Evolutionary conservation across 495 filamentous ascomycete genomes (phyloP).

Genomic region (Penicillium pulvis): DNA sequence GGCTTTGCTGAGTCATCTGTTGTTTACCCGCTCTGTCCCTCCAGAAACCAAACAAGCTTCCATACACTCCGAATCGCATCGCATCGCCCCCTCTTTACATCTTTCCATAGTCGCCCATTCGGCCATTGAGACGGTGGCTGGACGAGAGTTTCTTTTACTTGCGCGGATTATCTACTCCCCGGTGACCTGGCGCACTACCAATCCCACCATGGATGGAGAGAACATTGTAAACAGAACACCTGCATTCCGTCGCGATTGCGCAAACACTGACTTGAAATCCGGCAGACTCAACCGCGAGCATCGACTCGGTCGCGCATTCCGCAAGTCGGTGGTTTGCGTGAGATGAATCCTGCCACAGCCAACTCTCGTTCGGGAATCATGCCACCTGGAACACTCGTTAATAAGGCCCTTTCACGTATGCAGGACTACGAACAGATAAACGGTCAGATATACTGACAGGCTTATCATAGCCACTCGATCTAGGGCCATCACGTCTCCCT

Average conservation of each 20-base stretch:
- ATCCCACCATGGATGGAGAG: slow-evolving; percentile 39
- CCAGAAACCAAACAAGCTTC: slow-evolving; percentile 33
- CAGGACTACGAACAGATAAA: background rate
- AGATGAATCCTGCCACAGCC: slow-evolving; percentile 65
- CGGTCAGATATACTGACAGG: background rate
- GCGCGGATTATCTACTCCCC: slow-evolving; percentile 31
- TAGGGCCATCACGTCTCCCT: slow-evolving; percentile 51
- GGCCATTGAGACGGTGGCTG: slow-evolving; percentile 26
- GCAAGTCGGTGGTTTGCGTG: slow-evolving; percentile 43
- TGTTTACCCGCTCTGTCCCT: slow-evolving; percentile 47
- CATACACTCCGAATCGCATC: slow-evolving; percentile 13
- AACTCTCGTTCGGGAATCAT: slow-evolving; percentile 64
- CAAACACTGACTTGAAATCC: background rate
- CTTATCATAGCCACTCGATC: slow-evolving; percentile 51
- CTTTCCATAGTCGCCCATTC: background rate
- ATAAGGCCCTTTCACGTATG: slow-evolving; percentile 42
- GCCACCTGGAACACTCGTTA: slow-evolving; percentile 51
- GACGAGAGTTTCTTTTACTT: slow-evolving; percentile 27
- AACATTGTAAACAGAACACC: slow-evolving; percentile 33
- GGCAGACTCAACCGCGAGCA: slow-evolving; percentile 31
- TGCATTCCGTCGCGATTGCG: slow-evolving; percentile 14
- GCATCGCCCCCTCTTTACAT: background rate
- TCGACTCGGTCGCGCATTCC: slow-evolving; percentile 41
- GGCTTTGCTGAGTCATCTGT: slow-evolving; percentile 33
- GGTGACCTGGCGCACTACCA: slow-evolving; percentile 29